These are phyloP conservation scores for Purpureocillium lavendulum DNA, from an alignment of 2,329 filamentous ascomycete genomes.

Conservation along the genomic window DNA sequence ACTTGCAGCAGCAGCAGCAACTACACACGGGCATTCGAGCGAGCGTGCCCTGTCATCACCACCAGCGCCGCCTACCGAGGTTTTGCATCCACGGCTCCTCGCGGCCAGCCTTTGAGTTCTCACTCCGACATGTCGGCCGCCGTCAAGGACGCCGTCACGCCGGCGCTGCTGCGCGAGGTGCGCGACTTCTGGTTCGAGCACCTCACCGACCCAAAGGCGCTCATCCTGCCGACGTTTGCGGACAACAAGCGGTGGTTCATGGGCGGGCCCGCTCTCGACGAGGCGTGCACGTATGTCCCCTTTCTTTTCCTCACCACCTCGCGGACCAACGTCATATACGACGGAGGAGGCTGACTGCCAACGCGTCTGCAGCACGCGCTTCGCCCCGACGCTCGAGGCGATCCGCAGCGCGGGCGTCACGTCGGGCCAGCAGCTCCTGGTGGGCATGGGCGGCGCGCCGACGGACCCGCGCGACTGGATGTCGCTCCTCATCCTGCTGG, in stretches of 20 bases:
- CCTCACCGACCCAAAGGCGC: conserved; percentile 14
- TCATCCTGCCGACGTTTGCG: conserved; percentile 15
- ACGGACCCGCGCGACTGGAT: conserved; percentile 29
- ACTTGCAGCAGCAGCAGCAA: neutral
- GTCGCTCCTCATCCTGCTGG: conserved; percentile 47
- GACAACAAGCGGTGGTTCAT: conserved; percentile 25
- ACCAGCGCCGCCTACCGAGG: neutral
- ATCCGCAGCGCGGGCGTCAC: conserved; percentile 16
- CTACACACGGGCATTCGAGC: neutral
- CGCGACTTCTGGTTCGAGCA: conserved; percentile 31
- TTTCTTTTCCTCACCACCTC: too few relatives aligned
- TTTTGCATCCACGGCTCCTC: neutral
- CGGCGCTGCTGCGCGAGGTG: conserved; percentile 19
- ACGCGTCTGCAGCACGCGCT: conserved; percentile 16
- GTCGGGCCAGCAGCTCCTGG: conserved; percentile 20
- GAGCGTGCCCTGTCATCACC: neutral
- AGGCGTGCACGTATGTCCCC: conserved; percentile 25
- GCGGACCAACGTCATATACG: too few relatives aligned
- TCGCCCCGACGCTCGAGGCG: conserved; percentile 23
- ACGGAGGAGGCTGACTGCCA: too few relatives aligned
- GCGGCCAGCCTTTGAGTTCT: neutral
- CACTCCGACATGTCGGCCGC: conserved; percentile 2
- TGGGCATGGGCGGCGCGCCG: conserved; percentile 14
- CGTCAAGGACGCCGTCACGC: conserved; percentile 15
- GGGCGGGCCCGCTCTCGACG: conserved; percentile 23